A percentile compares a stretch with the other conserved stretches of the same genome.
These are phyloP conservation scores for Crithidia sp. DNA, from an alignment of 208 protist species.

Conservation along the genomic window DNA sequence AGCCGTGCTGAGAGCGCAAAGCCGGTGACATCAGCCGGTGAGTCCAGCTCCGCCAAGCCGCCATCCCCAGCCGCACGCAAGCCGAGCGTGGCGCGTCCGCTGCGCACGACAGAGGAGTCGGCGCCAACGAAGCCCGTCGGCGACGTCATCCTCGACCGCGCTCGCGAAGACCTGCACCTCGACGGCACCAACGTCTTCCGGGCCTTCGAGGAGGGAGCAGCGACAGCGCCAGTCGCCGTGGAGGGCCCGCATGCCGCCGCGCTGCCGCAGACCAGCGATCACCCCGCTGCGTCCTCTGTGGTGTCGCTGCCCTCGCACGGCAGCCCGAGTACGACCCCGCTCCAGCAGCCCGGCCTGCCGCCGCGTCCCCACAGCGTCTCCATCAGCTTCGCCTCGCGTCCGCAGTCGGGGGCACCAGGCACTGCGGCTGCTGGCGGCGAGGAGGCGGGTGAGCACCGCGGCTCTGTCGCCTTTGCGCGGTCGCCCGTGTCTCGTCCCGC, in stretches of 20 bases:
- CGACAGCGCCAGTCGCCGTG: not conserved
- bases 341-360: not conserved
- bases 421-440: constrained; percentile 19
- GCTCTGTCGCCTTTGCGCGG: not conserved
- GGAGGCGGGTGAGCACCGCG: constrained; percentile 32
- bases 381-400: constrained; percentile 5
- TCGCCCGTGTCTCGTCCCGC: constrained; percentile 1
- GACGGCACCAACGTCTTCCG: constrained; percentile 7
- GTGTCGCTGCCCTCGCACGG: not conserved
- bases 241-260: constrained; percentile 2
- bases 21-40: no score
- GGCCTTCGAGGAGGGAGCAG: not conserved
- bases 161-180: constrained; percentile 56
- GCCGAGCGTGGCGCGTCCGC: constrained; percentile 10
- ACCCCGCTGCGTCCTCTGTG: not conserved
- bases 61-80: not conserved
- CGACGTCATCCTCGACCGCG: constrained; percentile 70
- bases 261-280: not conserved
- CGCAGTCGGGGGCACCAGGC: constrained; percentile 1
- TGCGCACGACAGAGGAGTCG: constrained; percentile 4
- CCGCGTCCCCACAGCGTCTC: not conserved
- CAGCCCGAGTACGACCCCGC: not conserved
- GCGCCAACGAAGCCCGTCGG: constrained; percentile 37
- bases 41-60: no score
- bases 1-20: no score